Evolutionary conservation across 495 filamentous ascomycete genomes (phyloP), one percentile per base, ranked within the genome.

Genomic region (Aspergillus baeticus): DNA sequence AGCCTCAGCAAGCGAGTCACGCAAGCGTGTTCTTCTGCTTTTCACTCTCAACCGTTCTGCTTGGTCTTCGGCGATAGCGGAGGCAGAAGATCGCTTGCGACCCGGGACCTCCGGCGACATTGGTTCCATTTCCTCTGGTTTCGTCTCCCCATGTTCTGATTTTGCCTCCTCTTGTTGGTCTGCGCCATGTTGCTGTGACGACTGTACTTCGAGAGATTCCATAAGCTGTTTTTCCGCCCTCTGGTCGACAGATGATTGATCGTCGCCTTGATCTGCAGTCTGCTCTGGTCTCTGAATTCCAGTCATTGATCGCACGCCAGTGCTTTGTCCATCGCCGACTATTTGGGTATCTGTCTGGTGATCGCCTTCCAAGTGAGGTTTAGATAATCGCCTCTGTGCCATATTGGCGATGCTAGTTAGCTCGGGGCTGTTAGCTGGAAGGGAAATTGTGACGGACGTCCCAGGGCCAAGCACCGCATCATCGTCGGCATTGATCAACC

Each of bases 1-100:
- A 10, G 62, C 63, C 18, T 89, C 90, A 1, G 70, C 69, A 55
- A 84, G 84, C 6, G 85, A 88, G 46, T 92, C 91, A 34, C 91
- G 81, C 23, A 89, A 86, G 57, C 90, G 82, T 23, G 89, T 90
- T 44, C 92, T 81, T 64, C 93, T 92, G 72, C 90, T 95, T 63
- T 91, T 84, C 62, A 87, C 83, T 42, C 88, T 80, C 5, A 85
- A 82, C 8, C 79, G 82, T 56, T 88, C 78, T 33, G 66, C 67
- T 20, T 73, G 59, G 14, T 84, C 83, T 8, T 77, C 75, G 37
- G 78, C 69, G 13, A 77, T 77, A 29, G 72, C 75, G 8, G 76
- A 75, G 41, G 77, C 74, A 31, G 76, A 79, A 17, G 80, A 82
- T 58, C 80, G 62, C 63, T 83, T 83, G 10, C 78, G 75, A 23